Base-by-base conservation (phyloP, 176 grass and related monocot species). In the Canna indica region DNA sequence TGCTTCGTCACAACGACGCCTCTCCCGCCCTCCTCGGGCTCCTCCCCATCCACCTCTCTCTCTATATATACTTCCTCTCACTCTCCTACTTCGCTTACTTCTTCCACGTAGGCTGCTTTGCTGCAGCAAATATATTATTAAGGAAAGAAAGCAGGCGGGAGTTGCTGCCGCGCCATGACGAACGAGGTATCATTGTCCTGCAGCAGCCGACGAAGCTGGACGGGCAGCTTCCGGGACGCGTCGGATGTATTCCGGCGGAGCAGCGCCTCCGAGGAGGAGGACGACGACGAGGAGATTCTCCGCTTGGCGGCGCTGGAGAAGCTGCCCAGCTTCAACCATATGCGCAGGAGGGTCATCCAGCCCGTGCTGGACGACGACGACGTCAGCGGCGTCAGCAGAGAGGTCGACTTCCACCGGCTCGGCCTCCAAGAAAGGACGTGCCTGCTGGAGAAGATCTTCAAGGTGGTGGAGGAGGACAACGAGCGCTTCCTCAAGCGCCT, bases 301-400 rank as follows among this genome's bases (percentile, higher is more conserved):
- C 80, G 77, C 0, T 84, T 85, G 91, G 88, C 88, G 0, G 88
- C 91, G 7, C 85, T 91, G 0, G 91, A 96, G 88, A 96, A 96
- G 83, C 91, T 96, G 64, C 91, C 91, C 12, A 91, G 82, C 9
- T 88, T 84, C 78, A 88, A 88, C 78, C 87, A 82, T 32, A 33
- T 88, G 72, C 79, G 91, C 1, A 78, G 57, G 0, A 88, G 72
- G 59, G 60, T 85, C 45, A 57, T 95, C 26, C 76, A 77, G 0
- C 77, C 29, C 8, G 80, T 36, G 54, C 75, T 81, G 15, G 82
- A 15, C 26, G 68, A 38, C 63, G 82, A 29, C 27, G 68, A 38
- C 63, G 0, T 5, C 15, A 15, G 64, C 18, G 36, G 14, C 2
- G 62, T 17, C 14, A 45, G n/a, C 15, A 80, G 72, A 38, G 90